Evolutionary conservation across 2,329 filamentous ascomycete species (phyloP), one percentile per base, ranked within the genome.

Genomic region (Xylaria sp.): DNA sequence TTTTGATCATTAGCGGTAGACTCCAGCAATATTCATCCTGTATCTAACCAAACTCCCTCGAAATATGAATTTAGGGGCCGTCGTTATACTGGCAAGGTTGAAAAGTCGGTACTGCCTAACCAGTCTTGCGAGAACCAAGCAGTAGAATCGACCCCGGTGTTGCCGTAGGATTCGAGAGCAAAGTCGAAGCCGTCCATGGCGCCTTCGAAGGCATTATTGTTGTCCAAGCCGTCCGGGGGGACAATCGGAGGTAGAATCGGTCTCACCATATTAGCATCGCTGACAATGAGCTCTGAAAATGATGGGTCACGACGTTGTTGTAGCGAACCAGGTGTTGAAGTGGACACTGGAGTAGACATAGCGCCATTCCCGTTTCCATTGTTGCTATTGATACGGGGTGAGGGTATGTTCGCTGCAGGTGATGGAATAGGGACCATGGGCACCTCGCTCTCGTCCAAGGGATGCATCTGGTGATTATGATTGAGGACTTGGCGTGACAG

Each of bases 171-270:
- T 16, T 77, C 78, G 34, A 76, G 73, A 18, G 79, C 78, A 19
- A 80, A 72, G 30, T 78, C 78, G 1, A 80, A 71, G 0, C 76
- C 76, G 52, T 80, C 78, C 57, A 79, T 72, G 0, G 78, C 77
- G 1, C 79, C 78, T 57, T 80, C 79, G 52, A 80, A 80, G 0
- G 78, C 78, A 46, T 79, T 80, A 53, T 80, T 80, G n/a, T 79
- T 73, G 59, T 80, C 77, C 2, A 77, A 68, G 1, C 73, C 72
- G 18, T 73, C 72, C 34, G 74, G 72, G 7, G 71, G 67, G n/a
- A 72, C 69, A 3, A 70, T 69, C 3, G 70, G 68, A 1, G 71
- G 67, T 2, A 73, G 59, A 39, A 69, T 69, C 1, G 68, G 65
- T 50, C 71, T 75, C 59, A 39, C 54, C 63, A 70, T 65, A 51